Conservation (phyloP, 106 monocot genomes). For the Platanthera guangdongensis region DNA sequence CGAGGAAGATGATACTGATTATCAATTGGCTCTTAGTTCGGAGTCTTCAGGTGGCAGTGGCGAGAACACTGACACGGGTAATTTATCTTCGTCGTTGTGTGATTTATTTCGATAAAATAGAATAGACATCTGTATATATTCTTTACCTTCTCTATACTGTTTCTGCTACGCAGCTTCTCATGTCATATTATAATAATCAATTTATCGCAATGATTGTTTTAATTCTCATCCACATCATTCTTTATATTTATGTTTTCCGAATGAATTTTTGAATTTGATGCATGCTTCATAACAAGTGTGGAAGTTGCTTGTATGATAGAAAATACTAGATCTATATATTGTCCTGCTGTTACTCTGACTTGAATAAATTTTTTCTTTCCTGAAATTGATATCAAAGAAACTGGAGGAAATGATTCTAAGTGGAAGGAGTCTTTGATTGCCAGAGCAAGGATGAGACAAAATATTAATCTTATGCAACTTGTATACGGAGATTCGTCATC, state of each 20-base stretch:
- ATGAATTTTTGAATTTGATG: neutral
- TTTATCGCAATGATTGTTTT: neutral
- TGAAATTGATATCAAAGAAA: constrained; percentile 16
- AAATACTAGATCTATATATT: neutral
- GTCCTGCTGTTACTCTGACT: neutral
- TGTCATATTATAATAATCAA: neutral
- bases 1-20: constrained; percentile 38
- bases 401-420: constrained; percentile 50
- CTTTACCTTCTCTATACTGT: neutral
- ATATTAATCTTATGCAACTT: constrained; percentile 73
- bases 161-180: neutral
- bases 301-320: neutral
- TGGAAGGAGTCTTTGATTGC: constrained; percentile 83
- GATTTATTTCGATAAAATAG: neutral
- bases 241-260: neutral
- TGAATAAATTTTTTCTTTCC: neutral
- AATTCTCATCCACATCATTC: neutral
- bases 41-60: constrained; percentile 40
- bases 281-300: neutral
- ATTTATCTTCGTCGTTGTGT: neutral
- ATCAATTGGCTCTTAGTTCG: constrained; percentile 34
- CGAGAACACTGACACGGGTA: constrained; percentile 22
- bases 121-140: neutral
- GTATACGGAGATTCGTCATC: constrained; percentile 59
- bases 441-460: constrained; percentile 39